These are phyloP conservation scores for Oehlia diaphana DNA, from an alignment of 192 early-diverging fungal species.

Conservation along the genomic window DNA sequence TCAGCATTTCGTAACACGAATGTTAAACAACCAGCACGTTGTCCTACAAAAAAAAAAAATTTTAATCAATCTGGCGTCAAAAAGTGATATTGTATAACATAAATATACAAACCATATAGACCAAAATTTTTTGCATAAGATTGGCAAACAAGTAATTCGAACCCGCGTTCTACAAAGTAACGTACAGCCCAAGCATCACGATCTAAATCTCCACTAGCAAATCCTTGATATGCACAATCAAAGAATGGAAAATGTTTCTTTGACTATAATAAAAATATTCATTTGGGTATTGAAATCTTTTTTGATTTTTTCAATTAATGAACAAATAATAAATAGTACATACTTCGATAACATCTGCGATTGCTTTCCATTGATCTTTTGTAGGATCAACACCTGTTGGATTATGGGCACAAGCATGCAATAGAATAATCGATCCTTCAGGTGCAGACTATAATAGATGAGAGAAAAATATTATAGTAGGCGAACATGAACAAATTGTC, in stretches of 20 bases:
- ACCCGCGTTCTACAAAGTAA: conserved; percentile 88
- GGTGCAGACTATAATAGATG: conserved; percentile 55
- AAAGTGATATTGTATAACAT: not conserved
- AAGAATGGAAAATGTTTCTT: conserved; percentile 92
- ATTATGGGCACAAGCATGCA: conserved; percentile 99
- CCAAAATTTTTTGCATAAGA: conserved; percentile 99
- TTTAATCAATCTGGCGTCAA: not conserved
- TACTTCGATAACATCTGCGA: conserved; percentile 78
- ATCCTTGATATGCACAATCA: conserved; percentile 99
- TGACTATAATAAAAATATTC: conserved; percentile 33
- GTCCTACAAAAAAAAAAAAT: conserved; percentile 49
- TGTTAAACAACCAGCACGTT: conserved; percentile 86
- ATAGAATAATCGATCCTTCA: conserved; percentile 77
- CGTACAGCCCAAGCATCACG: conserved; percentile 90
- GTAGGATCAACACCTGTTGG: conserved; percentile 99
- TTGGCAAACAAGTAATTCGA: conserved; percentile 89
- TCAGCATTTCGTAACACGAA: conserved; percentile 62
- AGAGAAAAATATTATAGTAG: too few relatives aligned
- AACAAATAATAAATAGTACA: not conserved
- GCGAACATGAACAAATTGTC: too few relatives aligned
- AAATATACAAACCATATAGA: conserved; percentile 69
- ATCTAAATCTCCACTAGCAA: conserved; percentile 91
- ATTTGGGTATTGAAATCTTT: not conserved
- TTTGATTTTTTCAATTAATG: not conserved
- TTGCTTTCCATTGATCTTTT: conserved; percentile 87